Evolutionary conservation across 2,329 filamentous ascomycete species (phyloP), one percentile per base, ranked within the genome.

Genomic region (Penicillium sp.): DNA sequence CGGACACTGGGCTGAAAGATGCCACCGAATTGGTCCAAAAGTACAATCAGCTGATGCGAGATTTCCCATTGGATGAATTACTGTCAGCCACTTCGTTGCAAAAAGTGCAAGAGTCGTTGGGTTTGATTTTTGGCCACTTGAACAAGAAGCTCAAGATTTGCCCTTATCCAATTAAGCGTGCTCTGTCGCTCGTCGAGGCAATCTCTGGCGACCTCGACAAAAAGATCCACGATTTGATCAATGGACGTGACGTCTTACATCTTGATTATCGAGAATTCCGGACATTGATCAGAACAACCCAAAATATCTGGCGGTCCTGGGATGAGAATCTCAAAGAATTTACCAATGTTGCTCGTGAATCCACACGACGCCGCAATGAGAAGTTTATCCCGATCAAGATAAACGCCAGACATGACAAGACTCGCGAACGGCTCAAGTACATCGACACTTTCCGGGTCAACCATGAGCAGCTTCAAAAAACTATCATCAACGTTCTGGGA

Each of bases 321-420:
- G 92, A 98, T 53, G 88, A 94, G 37, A 88, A 90, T 55, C 76
- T 94, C 59, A 96, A 96, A 63, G 92, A 96, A 54, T 98, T 99
- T 59, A 96, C 90, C 11, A 95, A 95, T 52, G 86, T 96, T 47
- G 90, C 92, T 22, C 85, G 92, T 67, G 93, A 98, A 57, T 88
- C 94, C 5, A 95, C 87, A 2, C 79, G 90, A 48, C 84, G 89
- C 53, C 80, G 92, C 52, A 93, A 95, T 57, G 93, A 96, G 64
- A 95, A 94, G 62, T 98, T 98, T 63, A 95, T 98, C 48, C 89
- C 90, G 3, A 96, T 99, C 72, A 96, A 96, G 70, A 89, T 98
- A 61, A 78, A 75, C 48, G 84, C 88, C 44, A 84, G 85, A 54
- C 92, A 98, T 61, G 82, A 79, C 26, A 85, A 90, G 61, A 85